Evolutionary conservation across 257 asterid genomes (phyloP).

Genomic region (Solanum phureja): DNA sequence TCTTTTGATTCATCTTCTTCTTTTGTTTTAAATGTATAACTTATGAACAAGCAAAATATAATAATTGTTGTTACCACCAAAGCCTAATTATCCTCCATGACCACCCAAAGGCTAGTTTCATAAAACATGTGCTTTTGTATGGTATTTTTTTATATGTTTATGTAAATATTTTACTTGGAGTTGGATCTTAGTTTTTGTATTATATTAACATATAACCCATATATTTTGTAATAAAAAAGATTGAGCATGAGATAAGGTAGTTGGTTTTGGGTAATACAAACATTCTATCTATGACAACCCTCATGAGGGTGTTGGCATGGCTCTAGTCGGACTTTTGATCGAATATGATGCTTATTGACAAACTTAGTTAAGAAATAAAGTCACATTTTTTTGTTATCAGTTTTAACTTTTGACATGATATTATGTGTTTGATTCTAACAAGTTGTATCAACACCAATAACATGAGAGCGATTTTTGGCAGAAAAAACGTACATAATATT

Average conservation of each 20-base stretch:
- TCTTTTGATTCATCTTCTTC: neutral
- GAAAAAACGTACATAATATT: no score
- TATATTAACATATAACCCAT: neutral
- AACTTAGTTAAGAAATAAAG: no score
- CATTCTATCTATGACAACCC: neutral
- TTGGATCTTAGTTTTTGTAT: no score
- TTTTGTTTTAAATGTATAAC: neutral
- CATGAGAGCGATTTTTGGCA: no score
- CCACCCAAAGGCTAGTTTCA: neutral
- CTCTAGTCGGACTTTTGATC: neutral
- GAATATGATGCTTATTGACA: neutral
- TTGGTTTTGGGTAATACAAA: neutral
- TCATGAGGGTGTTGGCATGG: neutral
- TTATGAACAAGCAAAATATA: neutral
- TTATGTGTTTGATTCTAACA: neutral
- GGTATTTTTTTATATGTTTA: no score
- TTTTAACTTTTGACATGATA: neutral
- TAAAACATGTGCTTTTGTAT: no score
- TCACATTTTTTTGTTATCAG: no score
- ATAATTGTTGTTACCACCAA: neutral
- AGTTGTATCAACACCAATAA: no score
- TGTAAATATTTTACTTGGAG: no score
- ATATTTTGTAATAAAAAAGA: neutral
- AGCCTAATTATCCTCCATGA: neutral
- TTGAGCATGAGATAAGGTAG: neutral